Evolutionary conservation across 768 basidiomycete species (phyloP).

Genomic region (Sarcomyxa edulis): DNA sequence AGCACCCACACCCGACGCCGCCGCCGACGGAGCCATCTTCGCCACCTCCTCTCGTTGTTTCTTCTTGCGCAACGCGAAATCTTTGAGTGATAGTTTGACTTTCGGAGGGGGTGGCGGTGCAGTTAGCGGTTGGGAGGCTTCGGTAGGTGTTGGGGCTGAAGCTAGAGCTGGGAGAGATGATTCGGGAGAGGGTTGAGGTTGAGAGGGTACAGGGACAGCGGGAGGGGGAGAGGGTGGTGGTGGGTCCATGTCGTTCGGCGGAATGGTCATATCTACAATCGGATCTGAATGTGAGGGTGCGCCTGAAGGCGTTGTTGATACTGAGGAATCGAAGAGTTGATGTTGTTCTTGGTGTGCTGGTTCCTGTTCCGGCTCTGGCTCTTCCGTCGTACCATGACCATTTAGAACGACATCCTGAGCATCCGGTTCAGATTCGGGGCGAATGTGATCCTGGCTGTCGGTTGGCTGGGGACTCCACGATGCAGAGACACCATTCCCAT

Average conservation of each 20-base stretch:
- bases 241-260: neutral
- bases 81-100: constrained; percentile 55
- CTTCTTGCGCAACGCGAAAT: constrained; percentile 52
- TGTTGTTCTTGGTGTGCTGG: no score
- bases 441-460: no score
- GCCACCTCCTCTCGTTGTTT: constrained; percentile 40
- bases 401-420: no score
- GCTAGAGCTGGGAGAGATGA: neutral
- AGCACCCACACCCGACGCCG: neutral
- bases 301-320: constrained; percentile 3
- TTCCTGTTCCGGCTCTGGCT: no score
- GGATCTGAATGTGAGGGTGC: no score
- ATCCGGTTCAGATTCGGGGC: no score
- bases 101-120: constrained; percentile 31
- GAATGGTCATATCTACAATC: neutral
- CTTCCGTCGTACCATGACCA: no score
- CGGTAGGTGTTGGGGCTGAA: constrained; percentile 1
- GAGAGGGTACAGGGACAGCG: neutral
- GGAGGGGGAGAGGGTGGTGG: neutral
- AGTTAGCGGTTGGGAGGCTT: constrained; percentile 8
- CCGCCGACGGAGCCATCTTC: constrained; percentile 9
- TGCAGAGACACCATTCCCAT: no score
- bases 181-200: neutral
- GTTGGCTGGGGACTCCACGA: no score
- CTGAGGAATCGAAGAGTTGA: constrained; percentile 6